Evolutionary conservation across 441 rosid genomes (phyloP), one percentile per base, ranked within the genome.

Genomic region (Biscutella laevigata): DNA sequence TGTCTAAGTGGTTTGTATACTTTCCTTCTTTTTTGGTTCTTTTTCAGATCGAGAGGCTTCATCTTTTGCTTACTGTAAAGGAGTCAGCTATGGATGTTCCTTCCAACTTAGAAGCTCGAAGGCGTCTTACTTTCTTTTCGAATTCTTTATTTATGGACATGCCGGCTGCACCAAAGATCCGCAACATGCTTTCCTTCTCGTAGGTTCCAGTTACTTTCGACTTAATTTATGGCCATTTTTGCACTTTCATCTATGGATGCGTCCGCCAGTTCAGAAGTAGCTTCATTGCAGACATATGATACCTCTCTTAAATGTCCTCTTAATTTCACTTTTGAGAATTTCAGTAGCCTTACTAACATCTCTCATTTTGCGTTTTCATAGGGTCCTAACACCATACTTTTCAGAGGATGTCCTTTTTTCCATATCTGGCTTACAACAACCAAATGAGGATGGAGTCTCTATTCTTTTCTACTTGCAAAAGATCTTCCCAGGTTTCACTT

Each of bases 61-160:
- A 66, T 75, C 81, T 90, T 21, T 78, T 94, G 77, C 94, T 94
- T 51, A 94, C 92, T 50, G 83, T 95, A 5, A 94, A 94, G 78
- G 99, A 94, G 72, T 94, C 98, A 32, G 98, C 98, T 12, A 94
- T 90, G 99, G 99, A 94, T 73, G 99, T 94, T 9, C 99, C 99
- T 27, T 83, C 99, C 45, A 94, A 94, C 78, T 64, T 94, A 47
- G 99, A 94, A 76, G 99, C 99, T 52, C 74, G 96, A 74, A 85
- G 99, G 72, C 86, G 98, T 15, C 85, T 94, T 26, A 85, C 99
- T 64, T 94, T 85, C 79, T 94, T 94, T 72, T n/a, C n/a, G n/a
- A n/a, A n/a, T n/a, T n/a, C n/a, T n/a, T n/a, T n/a, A n/a, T n/a
- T n/a, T n/a, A n/a, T 94, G 98, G 92, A 77, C 43, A 94, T 94